phyloP scores from a whole-genome alignment of 805 yeast genomes.

The Ascoidea rubescens region DNA sequence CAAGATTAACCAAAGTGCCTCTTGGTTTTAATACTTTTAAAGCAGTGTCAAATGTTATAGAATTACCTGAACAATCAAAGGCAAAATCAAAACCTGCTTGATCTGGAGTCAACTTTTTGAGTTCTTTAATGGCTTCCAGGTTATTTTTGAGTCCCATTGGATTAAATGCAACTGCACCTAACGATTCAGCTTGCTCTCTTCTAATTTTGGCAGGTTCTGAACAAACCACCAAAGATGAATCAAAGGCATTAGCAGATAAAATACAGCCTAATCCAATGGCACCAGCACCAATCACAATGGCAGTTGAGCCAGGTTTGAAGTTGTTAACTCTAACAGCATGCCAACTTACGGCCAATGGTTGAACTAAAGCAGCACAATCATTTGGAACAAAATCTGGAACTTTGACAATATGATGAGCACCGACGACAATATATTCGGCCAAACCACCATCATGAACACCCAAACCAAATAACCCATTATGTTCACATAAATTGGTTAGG shows the following conservation, averaged over 20 bases:
- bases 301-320: slow-evolving; percentile 29
- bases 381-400: slow-evolving; percentile 26
- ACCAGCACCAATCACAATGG: slow-evolving; percentile 45
- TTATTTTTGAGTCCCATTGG: slow-evolving; percentile 20
- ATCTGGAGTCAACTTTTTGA: slow-evolving; percentile 24
- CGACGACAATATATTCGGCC: slow-evolving; percentile 29
- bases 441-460: slow-evolving; percentile 36
- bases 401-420: slow-evolving; percentile 24
- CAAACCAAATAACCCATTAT: slow-evolving; percentile 31
- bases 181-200: slow-evolving; percentile 21
- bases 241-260: slow-evolving; percentile 35
- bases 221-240: slow-evolving; percentile 35
- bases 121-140: slow-evolving; percentile 22
- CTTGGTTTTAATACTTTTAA: slow-evolving; percentile 33
- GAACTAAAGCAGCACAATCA: slow-evolving; percentile 42
- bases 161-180: slow-evolving; percentile 21
- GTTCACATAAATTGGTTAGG: slow-evolving; percentile 29
- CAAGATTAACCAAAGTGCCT: slow-evolving; percentile 50
- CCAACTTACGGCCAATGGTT: slow-evolving; percentile 46
- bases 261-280: slow-evolving; percentile 49
- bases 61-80: slow-evolving; percentile 43
- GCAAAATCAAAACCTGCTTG: slow-evolving; percentile 33
- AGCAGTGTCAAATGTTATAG: slow-evolving; percentile 37
- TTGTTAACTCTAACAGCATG: slow-evolving; percentile 36
- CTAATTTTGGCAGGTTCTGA: slow-evolving; percentile 36